Evolutionary conservation across 2,329 filamentous ascomycete genomes (phyloP), one percentile per base, ranked within the genome.

Genomic region (Hansfordia pulvinata): DNA sequence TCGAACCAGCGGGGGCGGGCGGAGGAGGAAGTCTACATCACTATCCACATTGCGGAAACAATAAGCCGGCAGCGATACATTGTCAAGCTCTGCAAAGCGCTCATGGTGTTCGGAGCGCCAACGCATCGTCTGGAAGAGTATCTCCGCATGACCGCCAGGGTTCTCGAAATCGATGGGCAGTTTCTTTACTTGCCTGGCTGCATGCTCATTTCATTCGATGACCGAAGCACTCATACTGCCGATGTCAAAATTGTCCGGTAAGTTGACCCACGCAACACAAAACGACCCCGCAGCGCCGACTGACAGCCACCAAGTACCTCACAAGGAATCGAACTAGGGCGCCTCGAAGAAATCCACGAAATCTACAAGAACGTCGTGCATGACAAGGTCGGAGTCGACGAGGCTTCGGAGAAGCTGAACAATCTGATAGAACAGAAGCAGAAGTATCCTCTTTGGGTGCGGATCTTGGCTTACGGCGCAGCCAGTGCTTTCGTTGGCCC

Each of bases 151-250:
- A 82, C 80, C 4, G 76, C 84, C 2, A 68, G 80, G n/a, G 79
- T 86, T 1, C 64, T 93, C 17, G 79, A 84, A 46, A 84, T 93
- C 10, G 79, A 92, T 36, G 77, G 76, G 4, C 82, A 92, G 42
- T 93, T 88, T 38, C 56, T 93, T 15, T 93, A 93, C 46, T 72
- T 93, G 19, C 84, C 85, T 0, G 81, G 81, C 0, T 88, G 81
- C 41, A 93, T 93, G 85, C 78, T 93, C 32, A 77, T 92, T 44
- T 85, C 82, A 5, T 93, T 93, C 43, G 84, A 79, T 42, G 79
- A 85, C 33, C 47, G 54, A 35, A 52, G 54, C 1, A 82, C 78
- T 0, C 78, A 85, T 42, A 85, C 80, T 0, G 77, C 77, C n/a
- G 78, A 84, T 44, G 78, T 85, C 34, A 81, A 82, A 52, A 64